Base-by-base conservation (phyloP, 805 yeast genomes). In the Pichia nanzhaoensis region DNA sequence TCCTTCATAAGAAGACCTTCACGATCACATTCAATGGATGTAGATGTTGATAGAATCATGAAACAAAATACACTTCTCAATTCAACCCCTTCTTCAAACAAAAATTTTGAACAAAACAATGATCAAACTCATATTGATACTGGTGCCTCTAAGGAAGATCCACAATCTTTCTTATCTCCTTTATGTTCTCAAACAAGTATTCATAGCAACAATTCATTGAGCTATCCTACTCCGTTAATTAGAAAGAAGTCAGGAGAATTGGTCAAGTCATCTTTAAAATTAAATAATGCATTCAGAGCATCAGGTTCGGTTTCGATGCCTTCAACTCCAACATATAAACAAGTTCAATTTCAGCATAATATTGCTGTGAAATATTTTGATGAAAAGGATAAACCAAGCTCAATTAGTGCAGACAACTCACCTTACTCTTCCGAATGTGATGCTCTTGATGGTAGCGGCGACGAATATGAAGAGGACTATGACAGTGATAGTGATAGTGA, bases 161-260 rank as follows among this genome's bases (percentile, higher is more conserved):
- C 45, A 4, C 14, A n/a, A 10, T 22, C 39, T 14, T 34, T 42
- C 7, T 1, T 27, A 18, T 31, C 43, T 5, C 43, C 43, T 8
- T n/a, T 36, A 3, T 19, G 10, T 16, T 41, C 44, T 2, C 21
- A 35, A 4, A 12, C 14, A 1, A 35, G 19, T n/a, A 1, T 27
- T 9, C 8, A 31, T 19, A 18, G 13, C 21, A 33, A 19, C 6
- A 37, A 21, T 37, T 18, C 24, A 4, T 32, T 34, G 24, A 32
- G 19, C 24, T 32, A 32, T 33, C n/a, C 32, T 10, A 32, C 53
- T 45, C 68, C 70, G 3, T 64, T 85, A 44, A 75, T 87, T 3
- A 78, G 95, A 40, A 90, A 89, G 61, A 89, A 89, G 61, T 78
- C 88, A 1, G 96, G 95, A n/a, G 96, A 88, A 58, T 67, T 84